Evolutionary conservation across 1,284 basidiomycete species (phyloP), one percentile per base, ranked within the genome.

Genomic region (Microbotryum silenes-acaulis): DNA sequence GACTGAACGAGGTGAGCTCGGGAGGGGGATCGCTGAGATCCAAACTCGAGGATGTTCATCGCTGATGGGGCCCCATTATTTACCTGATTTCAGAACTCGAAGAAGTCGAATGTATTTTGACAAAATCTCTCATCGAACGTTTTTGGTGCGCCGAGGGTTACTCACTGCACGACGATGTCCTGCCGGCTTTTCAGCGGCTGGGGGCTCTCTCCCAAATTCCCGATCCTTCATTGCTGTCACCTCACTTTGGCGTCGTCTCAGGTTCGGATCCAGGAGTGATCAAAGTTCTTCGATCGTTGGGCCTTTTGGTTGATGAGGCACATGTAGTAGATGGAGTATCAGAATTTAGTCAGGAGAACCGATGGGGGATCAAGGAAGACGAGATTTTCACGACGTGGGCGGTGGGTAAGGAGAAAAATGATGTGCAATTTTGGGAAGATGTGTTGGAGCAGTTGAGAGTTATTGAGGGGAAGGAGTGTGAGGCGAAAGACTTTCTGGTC

Each of bases 71-170:
- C 7, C 9, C 8, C 4, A 33, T 33, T 1, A 5, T 45, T 6
- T 21, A 10, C 62, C 23, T 42, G 12, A 42, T 23, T 51, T 1
- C 60, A 69, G 56, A 61, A 12, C n/a, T 66, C 9, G 23, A 42
- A 0, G 10, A 47, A 4, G 54, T 66, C 49, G 1, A 27, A 6
- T 8, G 0, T 1, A 2, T 16, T 2, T 51, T 72, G 12, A 31
- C 63, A 8, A 33, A 33, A 4, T 54, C 62, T 5, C 61, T 72
- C 20, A 51, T 71, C n/a, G 27, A 60, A 7, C 68, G 66, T 2
- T 72, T 72, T 50, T 62, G 62, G 52, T 68, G 66, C 3, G 4
- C 27, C 3, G 59, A 67, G 48, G 70, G 64, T 6, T 72, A 71
- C 53, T 52, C 37, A 2, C 58, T 71, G 7, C 67, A 71, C 47